Percentiles rank a stretch among this genome's conserved stretches.
phyloP scores from a whole-genome alignment of 2,329 filamentous ascomycete species.

The Penicillium sp. region DNA sequence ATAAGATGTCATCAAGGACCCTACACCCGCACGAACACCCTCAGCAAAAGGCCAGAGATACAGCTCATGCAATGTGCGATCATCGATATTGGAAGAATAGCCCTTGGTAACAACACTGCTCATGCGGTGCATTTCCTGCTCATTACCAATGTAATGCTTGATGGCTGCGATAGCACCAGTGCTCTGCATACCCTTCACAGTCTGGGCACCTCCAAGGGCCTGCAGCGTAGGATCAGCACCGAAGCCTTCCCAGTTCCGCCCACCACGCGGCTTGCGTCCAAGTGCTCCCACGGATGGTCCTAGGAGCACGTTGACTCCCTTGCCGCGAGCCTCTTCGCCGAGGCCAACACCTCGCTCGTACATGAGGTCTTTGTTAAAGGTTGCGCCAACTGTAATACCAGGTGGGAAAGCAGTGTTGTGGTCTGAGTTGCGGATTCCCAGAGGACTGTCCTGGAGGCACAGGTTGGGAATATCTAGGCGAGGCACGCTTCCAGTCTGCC shows the following conservation, averaged over 20 bases:
- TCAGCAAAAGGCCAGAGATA: slow-evolving; percentile 53
- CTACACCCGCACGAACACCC: slow-evolving; percentile 47
- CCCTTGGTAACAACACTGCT: slow-evolving; percentile 41
- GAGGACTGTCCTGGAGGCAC: slow-evolving; percentile 68
- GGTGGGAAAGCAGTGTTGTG: slow-evolving; percentile 74
- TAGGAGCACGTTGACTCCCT: slow-evolving; percentile 69
- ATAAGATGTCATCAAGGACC: slow-evolving; percentile 46
- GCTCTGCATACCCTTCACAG: slow-evolving; percentile 57
- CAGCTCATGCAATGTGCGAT: slow-evolving; percentile 47
- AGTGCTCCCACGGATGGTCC: slow-evolving; percentile 69
- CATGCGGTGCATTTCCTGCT: slow-evolving; percentile 49
- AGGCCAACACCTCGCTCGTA: slow-evolving; percentile 65
- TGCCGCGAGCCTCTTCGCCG: slow-evolving; percentile 68
- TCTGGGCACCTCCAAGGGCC: slow-evolving; percentile 50
- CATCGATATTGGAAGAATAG: slow-evolving; percentile 51
- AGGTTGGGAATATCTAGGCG: slow-evolving; percentile 70
- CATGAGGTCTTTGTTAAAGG: slow-evolving; percentile 70
- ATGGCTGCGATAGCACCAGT: slow-evolving; percentile 56
- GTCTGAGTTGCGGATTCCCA: slow-evolving; percentile 70
- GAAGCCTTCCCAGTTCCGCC: slow-evolving; percentile 74
- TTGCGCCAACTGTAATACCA: slow-evolving; percentile 73
- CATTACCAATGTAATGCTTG: slow-evolving; percentile 57
- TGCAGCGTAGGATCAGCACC: slow-evolving; percentile 67
- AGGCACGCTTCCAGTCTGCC: slow-evolving; percentile 69
- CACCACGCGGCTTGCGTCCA: slow-evolving; percentile 68